Percentiles rank a stretch among this genome's conserved stretches.
phyloP scores from a whole-genome alignment of 345 rosid species.

The Eucalyptus regnans region DNA sequence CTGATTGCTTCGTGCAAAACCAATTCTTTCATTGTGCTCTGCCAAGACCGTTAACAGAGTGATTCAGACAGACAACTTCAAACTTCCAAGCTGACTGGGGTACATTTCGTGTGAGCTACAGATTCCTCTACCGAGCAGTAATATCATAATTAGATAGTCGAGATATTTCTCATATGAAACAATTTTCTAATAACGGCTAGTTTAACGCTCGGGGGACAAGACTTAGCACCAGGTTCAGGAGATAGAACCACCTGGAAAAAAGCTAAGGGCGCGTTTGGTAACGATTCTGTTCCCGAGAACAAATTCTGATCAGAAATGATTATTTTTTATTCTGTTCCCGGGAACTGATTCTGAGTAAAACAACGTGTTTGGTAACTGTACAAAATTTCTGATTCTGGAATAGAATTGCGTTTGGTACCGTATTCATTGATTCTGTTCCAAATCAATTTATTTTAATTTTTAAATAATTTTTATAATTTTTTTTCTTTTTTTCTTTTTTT shows the following conservation, averaged over 20 bases:
- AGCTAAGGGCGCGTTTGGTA: no score
- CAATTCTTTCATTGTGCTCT: not conserved
- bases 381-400: no score
- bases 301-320: no score
- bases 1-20: not conserved
- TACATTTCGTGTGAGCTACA: not conserved
- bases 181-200: not conserved
- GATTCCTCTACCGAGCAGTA: not conserved
- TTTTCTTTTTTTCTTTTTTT: no score
- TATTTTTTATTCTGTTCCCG: no score
- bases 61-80: not conserved
- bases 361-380: no score
- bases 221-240: not conserved
- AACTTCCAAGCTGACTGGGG: not conserved
- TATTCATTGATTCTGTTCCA: no score
- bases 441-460: no score
- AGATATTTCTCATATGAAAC: not conserved
- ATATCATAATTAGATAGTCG: not conserved
- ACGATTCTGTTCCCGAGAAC: no score
- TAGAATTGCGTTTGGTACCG: no score
- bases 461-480: no score
- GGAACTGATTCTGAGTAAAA: no score
- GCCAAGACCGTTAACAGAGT: not conserved
- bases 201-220: not conserved
- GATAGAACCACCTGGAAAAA: not conserved